Base-by-base conservation (phyloP, 2,329 filamentous ascomycete species). In the Aspergillus niger region DNA sequence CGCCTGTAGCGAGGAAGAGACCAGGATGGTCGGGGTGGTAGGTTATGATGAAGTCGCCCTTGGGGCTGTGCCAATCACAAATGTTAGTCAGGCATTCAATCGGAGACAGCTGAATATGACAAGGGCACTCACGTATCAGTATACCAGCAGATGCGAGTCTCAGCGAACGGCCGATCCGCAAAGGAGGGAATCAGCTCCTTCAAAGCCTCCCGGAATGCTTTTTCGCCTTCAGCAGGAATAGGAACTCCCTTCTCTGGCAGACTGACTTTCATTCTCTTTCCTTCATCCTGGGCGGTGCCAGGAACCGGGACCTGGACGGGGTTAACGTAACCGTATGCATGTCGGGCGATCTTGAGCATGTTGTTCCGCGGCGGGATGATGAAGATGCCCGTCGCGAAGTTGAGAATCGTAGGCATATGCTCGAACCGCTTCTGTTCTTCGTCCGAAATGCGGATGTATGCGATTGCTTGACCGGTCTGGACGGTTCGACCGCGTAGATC, bases 381-480 rank as follows among this genome's bases (percentile, higher is more conserved):
- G 66, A 86, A 86, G 47, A 83, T 81, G 3, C 84, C 82, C 1
- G 75, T 78, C 5, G 74, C 75, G 62, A 81, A 76, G 67, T 81
- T 81, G 54, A 82, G 69, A 54, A 81, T 70, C 5, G 92, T 89
- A 0, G 93, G 93, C 70, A 88, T 86, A 36, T 85, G 77, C 44
- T 80, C 80, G 10, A 97, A 80, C 3, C 76, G 75, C 15, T 80
- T 79, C 76, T 93, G 87, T 76, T 97, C 93, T 5, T 85, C 83
- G 15, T 86, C 79, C 0, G 87, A 89, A 67, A 98, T 83, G 64
- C 86, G 82, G 65, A 97, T 80, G 78, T 96, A 97, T 11, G 85
- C 89, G 26, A 98, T 73, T 0, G 86, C 85, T 70, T 98, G 94
- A 13, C 91, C 94, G 0, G 92, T 96, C 2, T 93, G 90, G 64